Evolutionary conservation across 2,329 filamentous ascomycete genomes (phyloP).

Genomic region (Penicillium digitatum): DNA sequence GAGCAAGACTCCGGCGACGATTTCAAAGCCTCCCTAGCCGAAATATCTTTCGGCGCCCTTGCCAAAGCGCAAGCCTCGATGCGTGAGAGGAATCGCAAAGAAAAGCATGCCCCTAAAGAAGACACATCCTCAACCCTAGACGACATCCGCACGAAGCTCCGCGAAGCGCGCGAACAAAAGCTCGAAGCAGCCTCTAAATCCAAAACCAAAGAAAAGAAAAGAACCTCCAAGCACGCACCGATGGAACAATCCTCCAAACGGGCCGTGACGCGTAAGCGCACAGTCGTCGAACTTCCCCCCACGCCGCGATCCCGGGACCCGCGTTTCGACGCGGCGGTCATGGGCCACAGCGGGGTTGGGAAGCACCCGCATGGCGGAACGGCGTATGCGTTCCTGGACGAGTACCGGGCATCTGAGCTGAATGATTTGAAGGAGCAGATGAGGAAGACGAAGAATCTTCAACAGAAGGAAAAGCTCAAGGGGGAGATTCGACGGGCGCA

Average conservation of each 20-base stretch:
- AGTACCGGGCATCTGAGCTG: slow-evolving; percentile 83
- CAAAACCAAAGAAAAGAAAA: slow-evolving; percentile 32
- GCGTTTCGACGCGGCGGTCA: slow-evolving; percentile 69
- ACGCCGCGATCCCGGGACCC: slow-evolving; percentile 72
- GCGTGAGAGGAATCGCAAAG: slow-evolving; percentile 36
- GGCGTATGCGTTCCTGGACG: slow-evolving; percentile 82
- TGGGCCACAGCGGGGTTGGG: slow-evolving; percentile 32
- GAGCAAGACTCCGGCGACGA: slow-evolving; percentile 34
- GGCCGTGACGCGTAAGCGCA: slow-evolving; percentile 75
- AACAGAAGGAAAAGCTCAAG: slow-evolving; percentile 66
- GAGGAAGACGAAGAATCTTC: slow-evolving; percentile 62
- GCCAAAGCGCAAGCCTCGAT: slow-evolving; percentile 78
- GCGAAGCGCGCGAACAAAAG: slow-evolving; percentile 39
- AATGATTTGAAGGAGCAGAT: slow-evolving; percentile 65
- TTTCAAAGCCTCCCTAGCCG: slow-evolving; percentile 46
- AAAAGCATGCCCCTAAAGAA: slow-evolving; percentile 15
- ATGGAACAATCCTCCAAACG: slow-evolving; percentile 76
- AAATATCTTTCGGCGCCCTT: slow-evolving; percentile 83
- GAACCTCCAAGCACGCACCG: slow-evolving; percentile 81
- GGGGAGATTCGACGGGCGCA: slow-evolving; percentile 72
- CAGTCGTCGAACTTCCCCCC: slow-evolving; percentile 58
- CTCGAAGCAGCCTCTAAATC: slow-evolving; percentile 5
- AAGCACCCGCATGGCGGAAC: slow-evolving; percentile 50
- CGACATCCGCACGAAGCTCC: slow-evolving; percentile 39
- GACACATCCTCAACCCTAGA: slow-evolving; percentile 30